phyloP scores from a whole-genome alignment of 177 flowering plant genomes.

The Vitis hybrid region DNA sequence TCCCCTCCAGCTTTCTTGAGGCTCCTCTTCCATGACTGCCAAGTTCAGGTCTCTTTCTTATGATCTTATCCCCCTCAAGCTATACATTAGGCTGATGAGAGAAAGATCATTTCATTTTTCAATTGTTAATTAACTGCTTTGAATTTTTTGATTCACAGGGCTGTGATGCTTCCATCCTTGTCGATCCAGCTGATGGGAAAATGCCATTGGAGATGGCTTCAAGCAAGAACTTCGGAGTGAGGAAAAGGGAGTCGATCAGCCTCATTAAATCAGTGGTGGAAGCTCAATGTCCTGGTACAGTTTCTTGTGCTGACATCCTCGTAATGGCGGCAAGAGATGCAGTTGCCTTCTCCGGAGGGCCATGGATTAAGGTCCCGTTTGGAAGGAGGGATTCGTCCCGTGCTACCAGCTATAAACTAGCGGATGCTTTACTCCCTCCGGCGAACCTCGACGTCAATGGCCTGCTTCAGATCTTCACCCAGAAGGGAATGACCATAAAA shows the following conservation, averaged over 20 bases:
- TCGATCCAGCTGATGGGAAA: constrained; percentile 22
- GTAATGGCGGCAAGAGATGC: constrained; percentile 60
- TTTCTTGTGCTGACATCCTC: constrained; percentile 58
- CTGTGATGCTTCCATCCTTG: constrained; percentile 63
- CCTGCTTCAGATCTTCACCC: constrained; percentile 34
- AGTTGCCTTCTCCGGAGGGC: constrained; percentile 49
- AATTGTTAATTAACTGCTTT: neutral
- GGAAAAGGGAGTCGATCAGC: constrained; percentile 34
- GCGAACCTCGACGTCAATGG: constrained; percentile 30
- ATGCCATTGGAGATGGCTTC: constrained; percentile 35
- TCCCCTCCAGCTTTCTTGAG: constrained; percentile 52
- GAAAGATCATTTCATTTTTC: no score
- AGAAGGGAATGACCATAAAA: constrained; percentile 45
- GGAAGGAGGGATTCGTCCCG: constrained; percentile 44
- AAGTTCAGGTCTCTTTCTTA: constrained; percentile 52
- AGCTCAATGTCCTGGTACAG: constrained; percentile 46
- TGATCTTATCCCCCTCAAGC: no score
- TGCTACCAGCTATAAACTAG: constrained; percentile 27
- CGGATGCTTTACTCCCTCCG: constrained; percentile 48
- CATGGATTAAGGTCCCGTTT: constrained; percentile 43
- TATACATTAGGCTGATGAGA: no score
- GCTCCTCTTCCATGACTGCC: constrained; percentile 74
- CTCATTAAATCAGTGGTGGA: constrained; percentile 42
- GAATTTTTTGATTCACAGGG: constrained; percentile 30
- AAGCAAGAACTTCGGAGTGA: constrained; percentile 41